These are phyloP conservation scores for Candida incommunis DNA, from an alignment of 805 yeast species.

Conservation along the genomic window DNA sequence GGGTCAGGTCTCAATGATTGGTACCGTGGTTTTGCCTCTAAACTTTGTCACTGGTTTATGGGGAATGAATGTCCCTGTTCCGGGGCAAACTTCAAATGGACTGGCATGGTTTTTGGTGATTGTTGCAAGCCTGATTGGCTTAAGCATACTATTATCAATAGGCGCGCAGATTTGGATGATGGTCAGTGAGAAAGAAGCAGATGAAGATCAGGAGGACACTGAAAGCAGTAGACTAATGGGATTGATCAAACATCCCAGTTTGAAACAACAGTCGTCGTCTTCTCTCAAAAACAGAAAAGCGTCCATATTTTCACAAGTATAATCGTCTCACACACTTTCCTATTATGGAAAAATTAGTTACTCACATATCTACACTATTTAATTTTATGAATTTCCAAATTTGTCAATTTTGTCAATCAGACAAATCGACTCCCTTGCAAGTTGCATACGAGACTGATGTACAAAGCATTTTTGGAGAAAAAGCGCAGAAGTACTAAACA, in stretches of 20 bases:
- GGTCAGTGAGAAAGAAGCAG: slow-evolving; percentile 1
- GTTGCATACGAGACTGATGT: no score
- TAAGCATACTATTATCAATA: slow-evolving; percentile 27
- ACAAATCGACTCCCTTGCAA: no score
- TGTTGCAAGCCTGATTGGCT: slow-evolving; percentile 33
- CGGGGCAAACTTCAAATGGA: slow-evolving; percentile 40
- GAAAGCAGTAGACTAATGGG: neutral
- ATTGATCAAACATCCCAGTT: neutral
- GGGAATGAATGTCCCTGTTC: slow-evolving; percentile 90
- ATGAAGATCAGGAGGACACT: neutral
- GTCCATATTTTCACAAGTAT: neutral
- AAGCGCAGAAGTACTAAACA: no score
- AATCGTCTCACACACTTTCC: neutral
- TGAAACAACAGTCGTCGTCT: neutral
- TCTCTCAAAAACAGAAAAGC: neutral
- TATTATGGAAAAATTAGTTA: neutral
- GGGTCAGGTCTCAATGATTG: slow-evolving; percentile 78
- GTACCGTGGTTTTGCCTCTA: slow-evolving; percentile 82
- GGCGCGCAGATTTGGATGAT: slow-evolving; percentile 21
- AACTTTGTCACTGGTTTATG: slow-evolving; percentile 82
- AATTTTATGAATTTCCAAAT: no score
- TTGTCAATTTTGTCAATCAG: no score
- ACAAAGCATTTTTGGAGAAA: no score
- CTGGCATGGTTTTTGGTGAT: slow-evolving; percentile 61
- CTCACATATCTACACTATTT: no score